Evolutionary conservation across 495 filamentous ascomycete genomes (phyloP), one percentile per base, ranked within the genome.

Genomic region (Neurospora tetrasperma): DNA sequence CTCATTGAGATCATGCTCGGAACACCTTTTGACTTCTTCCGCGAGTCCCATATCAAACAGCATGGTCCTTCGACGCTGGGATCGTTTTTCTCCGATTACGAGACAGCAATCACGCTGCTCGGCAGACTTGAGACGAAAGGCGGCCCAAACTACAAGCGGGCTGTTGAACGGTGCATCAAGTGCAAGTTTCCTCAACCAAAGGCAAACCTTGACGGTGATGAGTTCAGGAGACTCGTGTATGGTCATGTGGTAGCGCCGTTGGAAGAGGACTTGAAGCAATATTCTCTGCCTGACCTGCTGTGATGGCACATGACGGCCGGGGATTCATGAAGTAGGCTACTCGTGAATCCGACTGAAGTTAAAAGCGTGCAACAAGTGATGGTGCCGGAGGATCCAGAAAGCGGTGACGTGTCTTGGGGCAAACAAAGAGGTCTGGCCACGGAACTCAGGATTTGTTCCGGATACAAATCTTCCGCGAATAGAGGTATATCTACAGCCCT

Each of bases 1-100:
- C 70, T 77, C 43, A 76, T 75, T 35, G 76, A 77, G 41, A 72
- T 77, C 23, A 59, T 74, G 38, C 59, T 70, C 14, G 74, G 70
- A 0, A 70, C 73, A 12, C 68, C 76, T 0, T 31, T 77, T 16
- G 74, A 76, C 4, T 23, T 41, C 7, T 68, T 76, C 23, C 71
- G 42, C 42, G 14, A 27, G 39, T 10, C 35, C 10, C 43, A 31
- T 20, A 40, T 1, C 43, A 20, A 46, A 20, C 44, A 46, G n/a
- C 31, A 42, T 43, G 44, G 44, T 11, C 8, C 16, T 10, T 40
- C n/a, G 1, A 42, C 38, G 16, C 16, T 39, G 69, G 40, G 35
- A 18, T 8, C 39, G 5, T 18, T 71, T 43, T 42, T 75, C 23
- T n/a, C 46, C 3, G 69, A 71, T 23, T 76, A 70, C 39, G 41